These are phyloP conservation scores for Sugiyamaella smithiae DNA, from an alignment of 805 yeast species.

Conservation along the genomic window DNA sequence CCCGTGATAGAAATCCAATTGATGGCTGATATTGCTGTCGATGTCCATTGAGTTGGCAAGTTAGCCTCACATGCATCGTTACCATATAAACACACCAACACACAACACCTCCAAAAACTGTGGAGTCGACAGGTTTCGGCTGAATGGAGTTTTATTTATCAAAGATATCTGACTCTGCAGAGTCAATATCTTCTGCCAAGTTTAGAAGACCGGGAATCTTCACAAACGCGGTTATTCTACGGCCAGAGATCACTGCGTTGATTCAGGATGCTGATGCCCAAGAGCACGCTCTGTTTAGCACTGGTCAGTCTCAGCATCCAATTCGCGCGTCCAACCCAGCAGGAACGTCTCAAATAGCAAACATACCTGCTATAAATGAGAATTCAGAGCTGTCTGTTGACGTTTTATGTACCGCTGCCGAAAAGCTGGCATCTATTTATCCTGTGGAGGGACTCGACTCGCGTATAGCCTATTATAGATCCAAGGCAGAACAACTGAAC, in stretches of 20 bases:
- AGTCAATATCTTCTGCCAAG: slow-evolving; percentile 31
- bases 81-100: too few relatives aligned
- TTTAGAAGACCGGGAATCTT: slow-evolving; percentile 61
- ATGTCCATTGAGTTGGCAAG: slow-evolving; percentile 4
- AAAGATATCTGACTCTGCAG: slow-evolving; percentile 17
- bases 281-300: slow-evolving; percentile 21
- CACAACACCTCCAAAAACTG: too few relatives aligned
- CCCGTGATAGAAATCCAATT: slow-evolving; percentile 18
- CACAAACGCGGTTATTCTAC: slow-evolving; percentile 56
- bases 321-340: slow-evolving; percentile 5
- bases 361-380: background rate
- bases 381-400: slow-evolving; percentile 32
- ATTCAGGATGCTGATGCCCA: slow-evolving; percentile 53
- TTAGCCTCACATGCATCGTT: background rate
- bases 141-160: slow-evolving; percentile 17
- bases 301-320: slow-evolving; percentile 10
- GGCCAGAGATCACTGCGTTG: slow-evolving; percentile 53
- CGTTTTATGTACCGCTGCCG: slow-evolving; percentile 44
- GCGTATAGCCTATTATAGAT: slow-evolving; percentile 29
- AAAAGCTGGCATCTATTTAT: slow-evolving; percentile 36
- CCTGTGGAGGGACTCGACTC: slow-evolving; percentile 40
- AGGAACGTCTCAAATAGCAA: background rate
- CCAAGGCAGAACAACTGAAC: slow-evolving; percentile 37
- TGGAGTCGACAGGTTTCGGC: too few relatives aligned
- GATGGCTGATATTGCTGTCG: slow-evolving; percentile 6